Evolutionary conservation across 352 stramenopile genomes (phyloP).

Genomic region (Phytophthora europaea): DNA sequence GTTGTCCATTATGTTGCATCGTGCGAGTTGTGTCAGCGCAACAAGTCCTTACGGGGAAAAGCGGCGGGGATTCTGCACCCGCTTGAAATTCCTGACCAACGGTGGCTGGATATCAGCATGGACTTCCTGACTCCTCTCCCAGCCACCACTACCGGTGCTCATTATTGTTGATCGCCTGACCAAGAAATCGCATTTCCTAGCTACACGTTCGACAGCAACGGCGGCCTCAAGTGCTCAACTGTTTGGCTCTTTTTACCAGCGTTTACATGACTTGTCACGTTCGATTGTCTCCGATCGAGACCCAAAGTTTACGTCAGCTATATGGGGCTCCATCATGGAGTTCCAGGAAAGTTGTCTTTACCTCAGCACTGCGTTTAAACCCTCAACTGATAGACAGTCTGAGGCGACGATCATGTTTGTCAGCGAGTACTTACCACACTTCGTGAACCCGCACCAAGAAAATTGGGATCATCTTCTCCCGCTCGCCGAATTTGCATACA

Average conservation of each 20-base stretch:
- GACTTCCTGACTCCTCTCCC: conserved; percentile 14
- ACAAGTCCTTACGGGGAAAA: conserved; percentile 14
- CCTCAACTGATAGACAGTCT: conserved; percentile 13
- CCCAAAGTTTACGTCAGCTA: neutral
- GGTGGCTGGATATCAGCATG: conserved; percentile 29
- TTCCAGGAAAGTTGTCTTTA: neutral
- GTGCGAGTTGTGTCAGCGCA: conserved; percentile 22
- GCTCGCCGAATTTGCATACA: neutral
- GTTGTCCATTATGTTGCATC: conserved; percentile 12
- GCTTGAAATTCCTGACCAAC: conserved; percentile 14
- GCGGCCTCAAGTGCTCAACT: neutral
- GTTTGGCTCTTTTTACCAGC: conserved; percentile 25
- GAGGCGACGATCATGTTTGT: conserved; percentile 5
- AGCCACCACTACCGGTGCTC: neutral
- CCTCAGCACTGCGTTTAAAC: conserved; percentile 15
- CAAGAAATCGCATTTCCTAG: conserved; percentile 16
- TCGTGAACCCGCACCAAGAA: conserved; percentile 4
- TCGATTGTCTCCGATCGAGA: conserved; percentile 26
- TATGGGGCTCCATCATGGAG: conserved; percentile 7
- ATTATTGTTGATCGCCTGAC: conserved; percentile 22
- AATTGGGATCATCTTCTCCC: neutral
- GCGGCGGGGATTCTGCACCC: neutral
- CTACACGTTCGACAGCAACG: neutral
- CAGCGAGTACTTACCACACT: conserved; percentile 13
- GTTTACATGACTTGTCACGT: conserved; percentile 8